These are phyloP conservation scores for Psidium friedrichsthalianum DNA, from an alignment of 345 rosid genomes.

Conservation along the genomic window DNA sequence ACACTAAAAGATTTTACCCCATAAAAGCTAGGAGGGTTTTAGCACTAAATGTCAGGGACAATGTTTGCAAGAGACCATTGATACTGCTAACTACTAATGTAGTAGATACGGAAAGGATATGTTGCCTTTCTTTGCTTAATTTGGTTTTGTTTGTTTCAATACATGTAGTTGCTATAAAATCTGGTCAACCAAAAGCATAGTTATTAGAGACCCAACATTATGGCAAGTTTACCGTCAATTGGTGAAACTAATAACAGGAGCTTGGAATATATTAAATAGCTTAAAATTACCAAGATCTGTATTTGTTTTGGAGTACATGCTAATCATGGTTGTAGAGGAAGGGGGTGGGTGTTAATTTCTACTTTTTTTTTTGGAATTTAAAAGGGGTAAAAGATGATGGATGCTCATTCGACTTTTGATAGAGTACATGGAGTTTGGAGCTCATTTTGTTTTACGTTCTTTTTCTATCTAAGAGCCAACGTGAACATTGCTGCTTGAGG, in stretches of 20 bases:
- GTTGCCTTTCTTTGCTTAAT: constrained; percentile 20
- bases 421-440: not conserved
- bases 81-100: constrained; percentile 59
- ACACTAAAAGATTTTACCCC: constrained; percentile 82
- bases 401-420: not conserved
- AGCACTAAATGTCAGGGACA: constrained; percentile 53
- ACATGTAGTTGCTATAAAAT: not conserved
- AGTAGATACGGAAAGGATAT: constrained; percentile 78
- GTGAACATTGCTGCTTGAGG: too few species aligned
- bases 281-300: not conserved
- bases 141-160: not conserved
- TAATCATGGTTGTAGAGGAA: not conserved
- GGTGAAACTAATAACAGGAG: not conserved
- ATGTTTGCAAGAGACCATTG: constrained; percentile 64
- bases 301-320: too few species aligned
- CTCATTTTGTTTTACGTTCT: not conserved
- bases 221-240: not conserved
- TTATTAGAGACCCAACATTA: not conserved
- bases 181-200: not conserved
- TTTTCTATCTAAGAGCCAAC: not conserved
- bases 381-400: not conserved
- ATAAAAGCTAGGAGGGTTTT: constrained; percentile 47
- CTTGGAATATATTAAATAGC: not conserved
- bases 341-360: too few species aligned
- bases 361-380: too few species aligned